A percentile compares a stretch with the other conserved stretches of the same genome.
phyloP scores from a whole-genome alignment of 441 rosid species.

The Macaranga tanarius region DNA sequence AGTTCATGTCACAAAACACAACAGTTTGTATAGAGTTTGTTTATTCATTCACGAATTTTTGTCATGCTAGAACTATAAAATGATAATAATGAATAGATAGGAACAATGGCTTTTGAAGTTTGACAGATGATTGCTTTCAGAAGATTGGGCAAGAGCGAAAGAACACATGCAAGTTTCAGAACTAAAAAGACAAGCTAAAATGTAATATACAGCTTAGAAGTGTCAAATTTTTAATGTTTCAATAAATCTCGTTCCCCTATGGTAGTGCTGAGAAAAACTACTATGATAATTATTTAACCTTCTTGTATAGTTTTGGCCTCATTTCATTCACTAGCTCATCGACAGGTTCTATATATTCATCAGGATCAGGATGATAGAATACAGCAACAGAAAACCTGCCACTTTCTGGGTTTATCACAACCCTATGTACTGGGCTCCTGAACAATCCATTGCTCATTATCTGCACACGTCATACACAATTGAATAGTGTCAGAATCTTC shows the following conservation, averaged over 20 bases:
- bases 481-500: not conserved
- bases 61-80: not conserved
- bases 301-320: conserved; percentile 40
- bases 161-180: no score
- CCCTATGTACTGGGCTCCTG: conserved; percentile 60
- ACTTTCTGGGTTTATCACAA: conserved; percentile 37
- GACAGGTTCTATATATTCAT: conserved; percentile 39
- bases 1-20: no score
- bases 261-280: conserved; percentile 26
- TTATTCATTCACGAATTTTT: no score
- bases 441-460: conserved; percentile 62
- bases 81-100: no score
- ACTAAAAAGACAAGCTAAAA: no score
- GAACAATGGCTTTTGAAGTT: no score
- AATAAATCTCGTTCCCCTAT: conserved; percentile 22
- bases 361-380: conserved; percentile 43
- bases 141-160: not conserved
- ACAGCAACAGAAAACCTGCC: conserved; percentile 51
- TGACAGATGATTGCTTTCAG: no score
- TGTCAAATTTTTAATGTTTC: conserved; percentile 7
- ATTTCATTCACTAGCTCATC: conserved; percentile 33
- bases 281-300: conserved; percentile 25
- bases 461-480: conserved; percentile 22
- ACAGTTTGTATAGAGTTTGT: no score
- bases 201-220: no score